phyloP scores from a whole-genome alignment of 129 eudicot species.

The Pseudognaphalium luteoalbum region DNA sequence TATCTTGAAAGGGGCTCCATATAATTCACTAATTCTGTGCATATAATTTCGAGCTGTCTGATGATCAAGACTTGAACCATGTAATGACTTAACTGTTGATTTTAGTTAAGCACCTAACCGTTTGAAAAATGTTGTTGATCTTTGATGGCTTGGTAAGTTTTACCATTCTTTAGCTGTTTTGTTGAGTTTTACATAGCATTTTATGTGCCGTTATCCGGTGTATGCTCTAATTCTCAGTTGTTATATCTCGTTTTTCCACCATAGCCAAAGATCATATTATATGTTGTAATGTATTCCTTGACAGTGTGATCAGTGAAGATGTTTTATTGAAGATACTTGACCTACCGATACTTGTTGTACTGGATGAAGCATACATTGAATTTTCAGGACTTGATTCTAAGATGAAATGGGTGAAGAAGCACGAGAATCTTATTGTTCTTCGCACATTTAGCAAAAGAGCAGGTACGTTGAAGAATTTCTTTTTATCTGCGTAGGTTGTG shows the following conservation, averaged over 20 bases:
- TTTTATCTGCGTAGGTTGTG: background rate
- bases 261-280: too few relatives aligned
- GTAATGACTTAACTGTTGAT: background rate
- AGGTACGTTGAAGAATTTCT: conserved; percentile 42
- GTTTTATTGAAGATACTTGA: conserved; percentile 70
- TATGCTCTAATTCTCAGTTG: background rate
- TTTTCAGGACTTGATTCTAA: conserved; percentile 79
- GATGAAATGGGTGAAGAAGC: conserved; percentile 95
- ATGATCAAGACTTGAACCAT: background rate
- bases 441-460: conserved; percentile 98
- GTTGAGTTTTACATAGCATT: background rate
- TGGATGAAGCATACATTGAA: conserved; percentile 98
- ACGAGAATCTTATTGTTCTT: conserved; percentile 88
- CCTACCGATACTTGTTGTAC: conserved; percentile 85
- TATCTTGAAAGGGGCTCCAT: background rate
- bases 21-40: background rate
- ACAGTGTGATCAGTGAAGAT: conserved; percentile 90
- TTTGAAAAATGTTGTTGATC: background rate
- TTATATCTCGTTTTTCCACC: background rate
- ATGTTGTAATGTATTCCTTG: conserved; percentile 11
- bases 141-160: background rate
- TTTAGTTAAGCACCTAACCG: background rate
- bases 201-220: background rate
- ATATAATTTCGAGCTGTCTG: background rate
- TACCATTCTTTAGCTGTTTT: background rate